Conservation (phyloP, 1,284 basidiomycete species). For the Puccinia novopanici region DNA sequence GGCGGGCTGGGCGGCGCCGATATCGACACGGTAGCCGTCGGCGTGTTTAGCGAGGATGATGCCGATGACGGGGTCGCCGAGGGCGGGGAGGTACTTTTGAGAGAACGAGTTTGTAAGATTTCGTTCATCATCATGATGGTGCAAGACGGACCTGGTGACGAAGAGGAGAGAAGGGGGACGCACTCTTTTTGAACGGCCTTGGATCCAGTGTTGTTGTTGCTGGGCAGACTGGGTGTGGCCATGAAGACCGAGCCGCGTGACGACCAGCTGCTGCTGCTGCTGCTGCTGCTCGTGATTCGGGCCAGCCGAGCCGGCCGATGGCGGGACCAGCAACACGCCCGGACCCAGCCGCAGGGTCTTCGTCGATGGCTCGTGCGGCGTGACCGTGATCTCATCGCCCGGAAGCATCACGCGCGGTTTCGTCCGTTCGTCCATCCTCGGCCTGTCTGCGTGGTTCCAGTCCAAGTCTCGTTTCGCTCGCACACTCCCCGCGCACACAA, state of each 20-base stretch:
- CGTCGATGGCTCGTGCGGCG: background rate
- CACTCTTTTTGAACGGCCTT: slow-evolving; percentile 40
- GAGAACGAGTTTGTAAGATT: background rate
- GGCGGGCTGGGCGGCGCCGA: slow-evolving; percentile 75
- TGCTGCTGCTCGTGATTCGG: slow-evolving; percentile 8
- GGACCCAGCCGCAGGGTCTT: slow-evolving; percentile 37
- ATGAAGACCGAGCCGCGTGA: slow-evolving; percentile 33
- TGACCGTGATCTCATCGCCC: slow-evolving; percentile 26
- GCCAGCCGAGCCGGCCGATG: background rate
- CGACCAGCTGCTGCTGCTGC: too few relatives aligned
- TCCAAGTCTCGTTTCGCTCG: too few relatives aligned
- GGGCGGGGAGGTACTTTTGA: slow-evolving; percentile 74
- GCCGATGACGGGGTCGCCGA: slow-evolving; percentile 78
- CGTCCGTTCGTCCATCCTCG: background rate
- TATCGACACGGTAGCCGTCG: slow-evolving; percentile 79
- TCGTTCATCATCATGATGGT: background rate
- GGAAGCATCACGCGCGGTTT: slow-evolving; percentile 30
- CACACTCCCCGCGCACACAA: too few relatives aligned
- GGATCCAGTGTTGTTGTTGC: slow-evolving; percentile 35
- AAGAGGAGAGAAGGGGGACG: slow-evolving; percentile 1
- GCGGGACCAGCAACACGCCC: slow-evolving; percentile 10
- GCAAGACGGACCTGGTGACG: background rate
- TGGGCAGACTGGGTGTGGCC: slow-evolving; percentile 22
- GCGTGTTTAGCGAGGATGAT: slow-evolving; percentile 70
- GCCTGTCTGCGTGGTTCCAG: too few relatives aligned